Conservation (phyloP, 2,329 filamentous ascomycete genomes). For the Cercospora beticola region DNA sequence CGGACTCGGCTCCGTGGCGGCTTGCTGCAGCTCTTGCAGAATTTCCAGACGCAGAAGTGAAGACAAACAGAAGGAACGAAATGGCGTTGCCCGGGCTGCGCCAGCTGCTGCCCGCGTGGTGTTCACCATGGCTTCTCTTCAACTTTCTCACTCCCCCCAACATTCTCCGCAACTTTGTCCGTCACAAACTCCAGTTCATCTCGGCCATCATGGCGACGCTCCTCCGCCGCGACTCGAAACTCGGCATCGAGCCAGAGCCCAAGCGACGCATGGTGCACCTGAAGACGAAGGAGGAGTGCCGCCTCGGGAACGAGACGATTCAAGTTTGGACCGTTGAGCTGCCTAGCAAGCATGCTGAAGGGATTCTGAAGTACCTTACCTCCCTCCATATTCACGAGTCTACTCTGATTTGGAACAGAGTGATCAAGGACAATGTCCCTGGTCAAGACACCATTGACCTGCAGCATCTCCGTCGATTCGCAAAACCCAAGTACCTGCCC, state of each 20-base stretch:
- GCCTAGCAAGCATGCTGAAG: constrained; percentile 69
- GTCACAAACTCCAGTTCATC: constrained; percentile 8
- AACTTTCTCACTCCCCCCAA: constrained; percentile 2
- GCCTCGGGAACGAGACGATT: constrained; percentile 51
- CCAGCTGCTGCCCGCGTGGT: constrained; percentile 18
- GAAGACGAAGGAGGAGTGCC: constrained; percentile 52
- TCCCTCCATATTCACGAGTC: constrained; percentile 14
- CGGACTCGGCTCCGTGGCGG: neutral
- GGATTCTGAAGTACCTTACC: constrained; percentile 63
- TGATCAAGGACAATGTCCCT: constrained; percentile 47
- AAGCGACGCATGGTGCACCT: constrained; percentile 42
- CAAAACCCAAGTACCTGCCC: constrained; percentile 54
- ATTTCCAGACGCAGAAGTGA: constrained; percentile 5
- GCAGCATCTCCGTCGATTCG: constrained; percentile 70
- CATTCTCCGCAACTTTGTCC: constrained; percentile 15
- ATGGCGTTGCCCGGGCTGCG: constrained; percentile 19
- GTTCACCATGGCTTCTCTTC: constrained; percentile 12
- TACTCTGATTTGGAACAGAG: constrained; percentile 35
- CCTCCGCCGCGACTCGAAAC: constrained; percentile 24
- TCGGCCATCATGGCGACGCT: constrained; percentile 19
- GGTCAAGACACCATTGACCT: constrained; percentile 47
- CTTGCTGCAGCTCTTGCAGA: constrained; percentile 5
- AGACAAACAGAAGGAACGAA: constrained; percentile 21
- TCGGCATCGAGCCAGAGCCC: constrained; percentile 22
- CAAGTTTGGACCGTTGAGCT: constrained; percentile 70